Base-by-base conservation (phyloP, 2,329 filamentous ascomycete species). In the Neurospora crassa region DNA sequence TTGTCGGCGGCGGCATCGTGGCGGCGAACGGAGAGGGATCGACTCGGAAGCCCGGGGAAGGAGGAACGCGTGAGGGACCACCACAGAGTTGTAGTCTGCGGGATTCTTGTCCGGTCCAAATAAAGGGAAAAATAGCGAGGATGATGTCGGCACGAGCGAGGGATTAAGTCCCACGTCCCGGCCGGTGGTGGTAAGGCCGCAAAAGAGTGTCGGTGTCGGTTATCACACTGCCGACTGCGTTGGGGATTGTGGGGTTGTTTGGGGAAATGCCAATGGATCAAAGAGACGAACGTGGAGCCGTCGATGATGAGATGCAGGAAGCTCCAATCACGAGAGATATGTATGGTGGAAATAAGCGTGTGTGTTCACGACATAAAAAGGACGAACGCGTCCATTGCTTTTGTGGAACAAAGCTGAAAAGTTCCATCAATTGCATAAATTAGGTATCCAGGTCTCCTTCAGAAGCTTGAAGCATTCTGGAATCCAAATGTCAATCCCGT, bases 1-100 rank as follows among this genome's bases (percentile, higher is more conserved):
- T 69, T 18, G 67, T 70, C 20, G 76, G 72, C 41, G 75, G 53
- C 29, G 6, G 53, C 53, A 29, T 37, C 53, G 53, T 16, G 16
- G 53, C 29, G 53, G 53, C 16, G 29, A 8, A n/a, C 53, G 53
- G 29, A 63, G 53, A 63, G 53, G 11, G 53, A 63, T 63, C 29
- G 53, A 63, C 53, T 63, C 53, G 53, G 29, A 37, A 63, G 53
- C 53, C 53, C 29, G 53, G 53, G 29, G 53, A 63, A 63, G 7
- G 29, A 34, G 16, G 29, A 63, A 16, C 24, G 29, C 53, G 37
- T n/a, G 12, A 29, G 53, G 34, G 45, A 29, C 45, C 45, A 47
- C n/a, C 45, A 47, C 45, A 59, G 7, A 63, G 24, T 63, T 63
- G 53, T 63, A 63, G 53, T 63, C 53, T 34, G 53, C 34, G 53